Percentiles rank a stretch among this genome's conserved stretches.
Evolutionary conservation across 2,329 filamentous ascomycete species (phyloP).

Genomic region (Penicillium thymicola): DNA sequence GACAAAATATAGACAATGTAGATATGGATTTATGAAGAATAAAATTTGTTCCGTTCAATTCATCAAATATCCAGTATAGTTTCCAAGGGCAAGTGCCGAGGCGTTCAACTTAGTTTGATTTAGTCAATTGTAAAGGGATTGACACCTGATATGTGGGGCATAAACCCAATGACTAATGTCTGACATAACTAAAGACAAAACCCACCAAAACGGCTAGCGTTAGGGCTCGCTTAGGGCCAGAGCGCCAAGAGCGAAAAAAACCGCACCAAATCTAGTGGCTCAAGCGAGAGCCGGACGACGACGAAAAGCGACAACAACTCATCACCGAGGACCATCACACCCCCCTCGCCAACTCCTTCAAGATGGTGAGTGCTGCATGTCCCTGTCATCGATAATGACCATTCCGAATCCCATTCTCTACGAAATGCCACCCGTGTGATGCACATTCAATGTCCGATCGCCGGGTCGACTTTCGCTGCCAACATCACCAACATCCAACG

Average conservation of each 20-base stretch:
- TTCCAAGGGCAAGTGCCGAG: neutral
- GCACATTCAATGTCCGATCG: slow-evolving; percentile 10
- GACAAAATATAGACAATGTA: neutral
- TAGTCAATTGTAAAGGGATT: neutral
- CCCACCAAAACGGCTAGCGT: slow-evolving; percentile 29
- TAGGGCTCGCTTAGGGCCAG: slow-evolving; percentile 44
- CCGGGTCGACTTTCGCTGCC: slow-evolving; percentile 8
- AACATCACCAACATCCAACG: slow-evolving; percentile 6
- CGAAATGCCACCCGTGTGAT: slow-evolving; percentile 13
- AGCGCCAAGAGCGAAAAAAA: slow-evolving; percentile 42
- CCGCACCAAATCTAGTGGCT: slow-evolving; percentile 36
- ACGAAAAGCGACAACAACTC: slow-evolving; percentile 41
- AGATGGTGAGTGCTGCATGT: slow-evolving; percentile 44
- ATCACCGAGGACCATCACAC: slow-evolving; percentile 43
- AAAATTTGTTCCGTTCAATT: neutral
- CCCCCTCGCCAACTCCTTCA: slow-evolving; percentile 43
- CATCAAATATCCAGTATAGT: neutral
- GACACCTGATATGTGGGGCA: slow-evolving; percentile 3
- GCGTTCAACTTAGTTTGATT: neutral
- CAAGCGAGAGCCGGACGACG: slow-evolving; percentile 33
- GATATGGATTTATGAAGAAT: neutral
- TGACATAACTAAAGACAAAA: slow-evolving; percentile 6
- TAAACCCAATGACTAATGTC: slow-evolving; percentile 2
- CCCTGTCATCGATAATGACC: slow-evolving; percentile 10
- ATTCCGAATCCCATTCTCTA: slow-evolving; percentile 9